Evolutionary conservation across 768 basidiomycete genomes (phyloP), one percentile per base, ranked within the genome.

Genomic region (Kwoniella heveanensis): DNA sequence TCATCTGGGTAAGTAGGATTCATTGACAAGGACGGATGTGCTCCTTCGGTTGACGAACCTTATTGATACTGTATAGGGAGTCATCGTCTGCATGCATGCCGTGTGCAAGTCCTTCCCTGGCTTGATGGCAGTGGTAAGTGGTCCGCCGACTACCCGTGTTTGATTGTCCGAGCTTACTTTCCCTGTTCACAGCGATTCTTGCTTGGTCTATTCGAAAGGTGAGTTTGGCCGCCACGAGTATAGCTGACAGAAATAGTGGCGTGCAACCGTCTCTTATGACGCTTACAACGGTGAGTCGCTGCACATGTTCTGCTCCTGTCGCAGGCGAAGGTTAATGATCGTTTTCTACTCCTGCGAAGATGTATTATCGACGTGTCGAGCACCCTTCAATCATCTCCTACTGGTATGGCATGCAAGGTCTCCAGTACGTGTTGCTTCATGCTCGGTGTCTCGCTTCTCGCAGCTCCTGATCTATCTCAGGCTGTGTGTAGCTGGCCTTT

Each of bases 321-420:
- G n/a, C n/a, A n/a, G n/a, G n/a, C n/a, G n/a, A n/a, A n/a, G n/a
- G n/a, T n/a, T n/a, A 10, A 44, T 10, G 10, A 9, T 17, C 10
- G 9, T 26, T 17, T 57, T 37, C 4, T 26, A n/a, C 10, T 44
- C 26, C 12, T 27, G 15, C 83, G 8, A 82, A 83, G 30, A 84
- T 85, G 84, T 85, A 83, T 81, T 85, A 85, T 65, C 83, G 81
- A 10, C 81, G 84, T 26, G 82, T 83, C 19, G 85, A 85, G 66
- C 84, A 85, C 62, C 83, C 83, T 10, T 78, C 67, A 1, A 70
- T 71, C 60, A 69, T 74, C 26, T 44, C 29, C 3, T 68, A 57
- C 54, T 66, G 66, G 72, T 71, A 71, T 22, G 68, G 69, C 24
- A 65, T 68, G 59, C 67, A 71, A 55, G 68, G 70, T 25, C 63